Evolutionary conservation across 352 stramenopile species (phyloP).

Genomic region (Phytopythium delawarense): DNA sequence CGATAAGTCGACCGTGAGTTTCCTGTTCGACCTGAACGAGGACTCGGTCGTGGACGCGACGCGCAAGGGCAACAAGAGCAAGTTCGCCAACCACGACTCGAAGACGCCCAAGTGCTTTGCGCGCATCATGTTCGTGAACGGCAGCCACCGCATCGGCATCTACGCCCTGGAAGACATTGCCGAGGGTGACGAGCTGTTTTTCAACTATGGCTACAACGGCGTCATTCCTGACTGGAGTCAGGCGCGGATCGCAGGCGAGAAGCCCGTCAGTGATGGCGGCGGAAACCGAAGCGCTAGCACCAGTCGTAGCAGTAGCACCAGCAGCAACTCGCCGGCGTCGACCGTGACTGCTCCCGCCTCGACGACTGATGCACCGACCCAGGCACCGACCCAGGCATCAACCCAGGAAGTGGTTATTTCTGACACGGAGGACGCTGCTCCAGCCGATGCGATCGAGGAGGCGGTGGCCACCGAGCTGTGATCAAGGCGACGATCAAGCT

Average conservation of each 20-base stretch:
- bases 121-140: constrained; percentile 88
- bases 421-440: not conserved
- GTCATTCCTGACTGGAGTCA: constrained; percentile 83
- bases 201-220: constrained; percentile 80
- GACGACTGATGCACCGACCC: not conserved
- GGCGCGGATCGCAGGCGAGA: constrained; percentile 34
- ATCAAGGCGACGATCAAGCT: not conserved
- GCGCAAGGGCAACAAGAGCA: constrained; percentile 94
- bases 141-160: constrained; percentile 91
- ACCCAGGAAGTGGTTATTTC: not conserved
- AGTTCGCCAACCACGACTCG: constrained; percentile 90
- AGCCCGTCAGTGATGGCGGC: not conserved
- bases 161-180: constrained; percentile 90
- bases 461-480: not conserved
- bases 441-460: not conserved
- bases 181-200: constrained; percentile 82
- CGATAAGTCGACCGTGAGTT: constrained; percentile 87
- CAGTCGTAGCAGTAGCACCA: not conserved
- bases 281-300: not conserved
- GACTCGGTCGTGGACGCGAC: constrained; percentile 92
- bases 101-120: constrained; percentile 79
- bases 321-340: not conserved
- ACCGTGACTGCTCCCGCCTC: not conserved
- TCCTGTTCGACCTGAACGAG: constrained; percentile 94
- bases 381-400: not conserved